phyloP scores from a whole-genome alignment of 352 stramenopile species.

The Globisporangium parvum region DNA sequence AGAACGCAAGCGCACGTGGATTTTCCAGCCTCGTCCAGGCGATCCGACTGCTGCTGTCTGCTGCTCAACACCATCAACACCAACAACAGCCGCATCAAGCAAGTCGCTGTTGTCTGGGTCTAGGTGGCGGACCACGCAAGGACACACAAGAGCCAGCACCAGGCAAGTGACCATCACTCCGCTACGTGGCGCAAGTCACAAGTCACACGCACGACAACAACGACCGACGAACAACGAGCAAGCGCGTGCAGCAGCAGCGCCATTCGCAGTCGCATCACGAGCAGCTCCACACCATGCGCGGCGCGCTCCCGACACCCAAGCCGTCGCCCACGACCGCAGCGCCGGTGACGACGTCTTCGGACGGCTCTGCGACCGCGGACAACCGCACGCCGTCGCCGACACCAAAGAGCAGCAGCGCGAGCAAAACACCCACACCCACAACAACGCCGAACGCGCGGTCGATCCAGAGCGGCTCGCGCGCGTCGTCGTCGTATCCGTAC shows the following conservation, averaged over 20 bases:
- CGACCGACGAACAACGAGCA: too few species aligned
- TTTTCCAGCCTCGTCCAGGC: too few species aligned
- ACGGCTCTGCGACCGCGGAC: constrained; percentile 5
- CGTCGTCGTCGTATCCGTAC: constrained; percentile 5
- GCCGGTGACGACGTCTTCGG: constrained; percentile 1
- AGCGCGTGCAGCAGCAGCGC: not conserved
- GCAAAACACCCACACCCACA: not conserved
- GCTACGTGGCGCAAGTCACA: too few species aligned
- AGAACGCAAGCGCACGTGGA: too few species aligned
- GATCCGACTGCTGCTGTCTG: too few species aligned
- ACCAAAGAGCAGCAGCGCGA: not conserved
- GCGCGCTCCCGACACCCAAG: not conserved
- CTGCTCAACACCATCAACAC: too few species aligned
- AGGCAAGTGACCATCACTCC: too few species aligned
- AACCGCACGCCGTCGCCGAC: constrained; percentile 2
- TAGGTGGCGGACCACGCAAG: too few species aligned
- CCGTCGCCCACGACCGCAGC: not conserved
- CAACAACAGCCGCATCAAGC: too few species aligned
- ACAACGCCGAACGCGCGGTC: not conserved
- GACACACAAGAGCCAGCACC: too few species aligned
- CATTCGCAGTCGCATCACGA: not conserved
- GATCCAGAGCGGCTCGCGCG: constrained; percentile 1
- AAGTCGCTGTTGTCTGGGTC: too few species aligned
- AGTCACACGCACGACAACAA: too few species aligned
- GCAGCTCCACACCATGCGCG: not conserved